Base-by-base conservation (phyloP, 73 alveolate species). In the Paramecium sonneborni region DNA sequence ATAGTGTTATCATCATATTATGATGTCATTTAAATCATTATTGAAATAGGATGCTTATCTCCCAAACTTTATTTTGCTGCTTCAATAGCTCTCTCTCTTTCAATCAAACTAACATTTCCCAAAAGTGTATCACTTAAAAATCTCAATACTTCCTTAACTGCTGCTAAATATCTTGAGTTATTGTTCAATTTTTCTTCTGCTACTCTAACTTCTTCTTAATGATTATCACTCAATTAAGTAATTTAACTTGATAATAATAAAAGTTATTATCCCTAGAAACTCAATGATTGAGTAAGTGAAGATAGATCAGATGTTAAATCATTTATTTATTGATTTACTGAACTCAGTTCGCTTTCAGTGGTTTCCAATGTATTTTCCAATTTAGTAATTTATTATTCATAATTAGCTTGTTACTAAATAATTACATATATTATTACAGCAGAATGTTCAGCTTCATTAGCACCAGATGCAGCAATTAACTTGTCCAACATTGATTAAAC, bases 241-340 rank as follows among this genome's bases (percentile, higher is more conserved):
- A 79, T 39, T 79, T 79, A 79, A 24, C 11, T 44, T 4, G 44
- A 23, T 30, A 79, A 12, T 23, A 79, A 30, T 30, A 46, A 30
- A 8, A 79, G 41, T 44, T 79, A 44, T 44, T 38, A 14, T 0
- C 48, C 41, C 41, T 79, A 12, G 76, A 79, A 79, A 44, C 72
- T 79, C 30, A 44, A 18, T 3, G 62, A 30, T 46, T 38, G 43
- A 34, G 90, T 79, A 34, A 79, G 90, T 15, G 76, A 41, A 10
- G 90, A 32, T 20, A 79, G 48, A 79, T 79, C 90, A 79, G 69
- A 21, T 8, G 76, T 30, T 9, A 79, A 41, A 79, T 79, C 90
- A 14, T 39, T 39, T 15, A 79, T 46, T 24, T 43, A 7, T 26
- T 43, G 28, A 34, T 79, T 79, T 7, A 79, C 69, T 30, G 90